Conservation (phyloP, 1,139 yeast species). For the Hyphopichia pseudoburtonii region DNA sequence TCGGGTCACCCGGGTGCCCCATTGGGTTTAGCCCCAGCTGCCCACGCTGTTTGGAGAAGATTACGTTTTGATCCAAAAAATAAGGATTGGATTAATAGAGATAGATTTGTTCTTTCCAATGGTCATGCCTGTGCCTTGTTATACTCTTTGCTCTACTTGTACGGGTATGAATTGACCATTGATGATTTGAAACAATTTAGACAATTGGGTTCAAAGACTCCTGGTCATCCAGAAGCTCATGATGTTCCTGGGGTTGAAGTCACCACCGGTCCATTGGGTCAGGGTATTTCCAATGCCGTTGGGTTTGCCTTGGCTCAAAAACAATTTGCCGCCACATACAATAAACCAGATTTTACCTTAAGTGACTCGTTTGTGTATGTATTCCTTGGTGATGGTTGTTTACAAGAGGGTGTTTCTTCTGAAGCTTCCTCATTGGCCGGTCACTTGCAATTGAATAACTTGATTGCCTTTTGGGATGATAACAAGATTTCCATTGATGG, state of each 20-base stretch:
- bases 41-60: conserved; percentile 71
- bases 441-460: conserved; percentile 89
- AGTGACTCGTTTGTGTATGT: conserved; percentile 75
- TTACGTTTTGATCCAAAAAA: conserved; percentile 88
- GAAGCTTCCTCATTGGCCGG: conserved; percentile 97
- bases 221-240: conserved; percentile 90
- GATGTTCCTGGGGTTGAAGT: conserved; percentile 91
- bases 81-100: conserved; percentile 93
- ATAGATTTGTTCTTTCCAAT: conserved; percentile 90
- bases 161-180: conserved; percentile 77
- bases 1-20: conserved; percentile 99
- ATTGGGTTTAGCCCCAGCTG: conserved; percentile 86
- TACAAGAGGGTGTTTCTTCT: conserved; percentile 96
- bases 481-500: conserved; percentile 98
- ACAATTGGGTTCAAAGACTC: conserved; percentile 87
- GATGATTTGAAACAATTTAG: conserved; percentile 92
- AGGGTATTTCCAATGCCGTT: conserved; percentile 95
- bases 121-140: conserved; percentile 96
- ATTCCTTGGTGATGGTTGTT: conserved; percentile 96
- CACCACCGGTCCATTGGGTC: conserved; percentile 99
- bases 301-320: conserved; percentile 96
- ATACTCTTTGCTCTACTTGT: conserved; percentile 81
- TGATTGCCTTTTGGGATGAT: conserved; percentile 96
- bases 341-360: conserved; percentile 76
- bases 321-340: conserved; percentile 89